Percentiles rank a stretch among this genome's conserved stretches.
Conservation (phyloP, 2,329 filamentous ascomycete genomes). For the Microcera coccophila region DNA sequence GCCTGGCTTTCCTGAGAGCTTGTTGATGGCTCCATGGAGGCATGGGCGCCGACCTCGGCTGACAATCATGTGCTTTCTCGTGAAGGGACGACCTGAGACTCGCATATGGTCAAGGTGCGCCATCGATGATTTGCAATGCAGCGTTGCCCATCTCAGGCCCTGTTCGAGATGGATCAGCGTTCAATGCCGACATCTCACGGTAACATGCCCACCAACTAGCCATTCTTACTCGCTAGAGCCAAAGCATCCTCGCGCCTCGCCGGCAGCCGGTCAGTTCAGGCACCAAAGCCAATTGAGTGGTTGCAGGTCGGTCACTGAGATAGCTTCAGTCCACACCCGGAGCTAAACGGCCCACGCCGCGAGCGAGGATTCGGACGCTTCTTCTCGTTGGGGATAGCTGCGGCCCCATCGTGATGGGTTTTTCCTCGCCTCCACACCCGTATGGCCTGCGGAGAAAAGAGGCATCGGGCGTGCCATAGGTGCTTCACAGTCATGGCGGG, state of each 20-base stretch:
- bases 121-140: not conserved
- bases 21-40: not conserved
- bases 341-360: not conserved
- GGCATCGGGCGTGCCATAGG: too few relatives aligned
- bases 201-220: too few relatives aligned
- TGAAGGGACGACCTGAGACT: not conserved
- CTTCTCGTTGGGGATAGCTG: not conserved
- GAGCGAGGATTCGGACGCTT: not conserved
- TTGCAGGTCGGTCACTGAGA: not conserved
- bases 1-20: not conserved
- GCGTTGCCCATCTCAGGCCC: not conserved
- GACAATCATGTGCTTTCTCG: not conserved
- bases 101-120: not conserved
- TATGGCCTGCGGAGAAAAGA: not conserved
- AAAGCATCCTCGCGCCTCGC: not conserved
- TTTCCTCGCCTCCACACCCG: not conserved
- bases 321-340: not conserved
- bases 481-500: too few relatives aligned
- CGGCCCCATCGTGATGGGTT: not conserved
- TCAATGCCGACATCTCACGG: not conserved
- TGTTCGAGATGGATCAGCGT: not conserved
- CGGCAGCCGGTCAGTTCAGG: not conserved
- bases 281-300: conserved; percentile 1
- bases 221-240: not conserved
- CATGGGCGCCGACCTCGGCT: not conserved